Base-by-base conservation (phyloP, 1,284 basidiomycete genomes). In the Cystobasidium sp. region DNA sequence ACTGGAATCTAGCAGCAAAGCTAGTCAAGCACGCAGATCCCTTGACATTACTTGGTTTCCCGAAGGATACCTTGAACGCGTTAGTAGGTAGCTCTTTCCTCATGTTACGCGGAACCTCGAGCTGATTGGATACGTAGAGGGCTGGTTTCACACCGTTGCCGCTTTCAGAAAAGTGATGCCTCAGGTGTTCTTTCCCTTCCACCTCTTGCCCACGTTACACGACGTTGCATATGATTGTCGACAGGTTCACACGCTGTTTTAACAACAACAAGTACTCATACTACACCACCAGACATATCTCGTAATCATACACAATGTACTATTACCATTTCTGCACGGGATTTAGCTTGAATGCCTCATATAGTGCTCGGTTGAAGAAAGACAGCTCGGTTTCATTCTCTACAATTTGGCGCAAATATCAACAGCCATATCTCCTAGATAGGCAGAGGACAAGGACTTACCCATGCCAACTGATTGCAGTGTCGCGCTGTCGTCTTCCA, bases 361-460 rank as follows among this genome's bases (percentile, higher is more conserved):
- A 97, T 10, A 87, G 83, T 55, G 87, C 85, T 52, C 87, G 85
- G 79, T 90, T 90, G 85, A 97, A 97, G 82, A 95, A 90, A 80
- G 92, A 94, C 76, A 94, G 86, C 84, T 97, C 94, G 0, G 91
- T 91, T 82, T 97, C 94, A 81, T 97, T 95, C 82, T 96, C 94
- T 97, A 83, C 12, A 24, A 55, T 44, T 18, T 46, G 41, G 16
- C 9, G 37, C 68, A n/a, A 16, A 6, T 47, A 1, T 14, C 12
- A 41, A 24, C 14, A 24, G 31, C 12, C 20, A 14, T 37, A 51
- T 24, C 49, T 31, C 52, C 16, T 18, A 43, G 37, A 31, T 18
- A 39, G 6, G 37, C n/a, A 59, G 12, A 6, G 8, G 18, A 49
- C 46, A 2, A 2, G 53, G 37, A 83, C 89, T 77, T 74, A 94